Evolutionary conservation across 2,329 filamentous ascomycete genomes (phyloP), one percentile per base, ranked within the genome.

Genomic region (Fonsecaea multimorphosa): DNA sequence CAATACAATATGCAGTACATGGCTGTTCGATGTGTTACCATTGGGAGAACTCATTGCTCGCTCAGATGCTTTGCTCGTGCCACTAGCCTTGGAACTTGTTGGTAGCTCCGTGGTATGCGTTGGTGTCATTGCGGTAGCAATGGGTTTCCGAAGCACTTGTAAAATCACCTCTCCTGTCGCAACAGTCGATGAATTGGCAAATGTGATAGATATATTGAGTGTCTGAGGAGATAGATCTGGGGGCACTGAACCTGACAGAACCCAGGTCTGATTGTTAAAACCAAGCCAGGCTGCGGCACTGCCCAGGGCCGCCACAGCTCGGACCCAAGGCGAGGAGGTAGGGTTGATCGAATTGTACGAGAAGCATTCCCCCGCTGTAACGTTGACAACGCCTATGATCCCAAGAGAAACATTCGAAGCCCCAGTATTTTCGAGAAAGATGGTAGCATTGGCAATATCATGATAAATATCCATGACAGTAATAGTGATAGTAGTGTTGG

Each of bases 401-500:
- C 76, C 2, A 70, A 71, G 68, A 85, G 83, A 9, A 85, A 49
- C 31, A 27, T n/a, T 51, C 46, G 40, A 22, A 12, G n/a, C 32
- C 16, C 79, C 75, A 12, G 76, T 75, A 32, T 82, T 75, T 29
- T 78, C 71, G 11, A 87, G 70, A 29, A 76, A 75, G 29, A 91
- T 74, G 0, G 85, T 85, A 14, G 87, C 79, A 56, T 84, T 86
- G 6, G 90, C 83, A 3, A 77, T 78, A 73, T 91, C 85, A 5
- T 82, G 83, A 67, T 83, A 86, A n/a, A 78, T 79, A 72, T 92
- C 89, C 6, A 78, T 79, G 1, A 87, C 85, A 4, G 80, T 80
- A 49, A 93, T 79, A 0, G 82, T 86, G 44, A 94, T 83, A 70
- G 89, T 89, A 31, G 84, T 81, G 3, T 87, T 85, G 56, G 81